Percentiles rank a stretch among this genome's conserved stretches.
These are phyloP conservation scores for Jacaranda copaia DNA, from an alignment of 257 asterid species.

Conservation along the genomic window DNA sequence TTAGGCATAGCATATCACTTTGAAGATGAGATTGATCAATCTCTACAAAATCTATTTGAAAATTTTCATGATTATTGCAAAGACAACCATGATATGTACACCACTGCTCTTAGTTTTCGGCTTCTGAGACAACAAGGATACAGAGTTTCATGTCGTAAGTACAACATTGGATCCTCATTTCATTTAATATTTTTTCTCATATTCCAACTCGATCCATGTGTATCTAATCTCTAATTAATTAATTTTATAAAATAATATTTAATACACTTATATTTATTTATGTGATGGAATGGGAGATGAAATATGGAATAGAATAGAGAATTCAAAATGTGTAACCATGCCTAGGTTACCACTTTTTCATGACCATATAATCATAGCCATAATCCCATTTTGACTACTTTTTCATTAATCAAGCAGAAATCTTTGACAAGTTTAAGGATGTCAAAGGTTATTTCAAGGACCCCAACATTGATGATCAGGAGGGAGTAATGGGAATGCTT, in stretches of 20 bases:
- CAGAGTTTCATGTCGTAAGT: constrained; percentile 21
- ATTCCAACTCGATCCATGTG: too few species aligned
- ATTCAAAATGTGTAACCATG: too few species aligned
- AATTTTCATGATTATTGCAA: constrained; percentile 25
- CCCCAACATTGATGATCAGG: background rate
- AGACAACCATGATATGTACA: constrained; percentile 27
- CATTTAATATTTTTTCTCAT: too few species aligned
- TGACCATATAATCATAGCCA: background rate
- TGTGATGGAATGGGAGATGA: too few species aligned
- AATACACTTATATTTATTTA: too few species aligned
- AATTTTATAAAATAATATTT: too few species aligned
- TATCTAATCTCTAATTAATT: too few species aligned
- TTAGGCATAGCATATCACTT: constrained; percentile 46
- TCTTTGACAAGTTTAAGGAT: constrained; percentile 44
- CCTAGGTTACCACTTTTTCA: background rate
- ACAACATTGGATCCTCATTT: too few species aligned
- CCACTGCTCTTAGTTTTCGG: constrained; percentile 36
- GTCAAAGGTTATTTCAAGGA: constrained; percentile 29
- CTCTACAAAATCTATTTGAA: constrained; percentile 21
- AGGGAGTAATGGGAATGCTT: constrained; percentile 21
- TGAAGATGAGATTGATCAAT: constrained; percentile 32
- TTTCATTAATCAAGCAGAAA: background rate
- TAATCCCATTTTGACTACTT: background rate
- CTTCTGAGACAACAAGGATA: constrained; percentile 43
- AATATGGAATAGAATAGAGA: too few species aligned